Conservation (phyloP, 352 stramenopile genomes). For the Aphanomyces invadans region DNA sequence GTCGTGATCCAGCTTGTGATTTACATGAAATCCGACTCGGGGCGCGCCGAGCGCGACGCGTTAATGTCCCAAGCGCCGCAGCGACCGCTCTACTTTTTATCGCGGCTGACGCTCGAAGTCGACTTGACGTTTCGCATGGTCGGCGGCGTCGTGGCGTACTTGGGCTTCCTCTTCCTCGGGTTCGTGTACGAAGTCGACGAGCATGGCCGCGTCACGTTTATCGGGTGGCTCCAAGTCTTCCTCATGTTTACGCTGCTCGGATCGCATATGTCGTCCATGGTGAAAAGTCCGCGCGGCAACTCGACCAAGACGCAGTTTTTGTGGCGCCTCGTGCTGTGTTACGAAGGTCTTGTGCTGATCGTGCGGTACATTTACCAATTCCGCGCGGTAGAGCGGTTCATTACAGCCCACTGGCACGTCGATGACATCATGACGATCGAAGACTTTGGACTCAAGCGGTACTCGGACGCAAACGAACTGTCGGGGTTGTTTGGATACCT, state of each 20-base stretch:
- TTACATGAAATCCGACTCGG: slow-evolving; percentile 65
- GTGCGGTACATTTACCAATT: slow-evolving; percentile 79
- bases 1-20: slow-evolving; percentile 86
- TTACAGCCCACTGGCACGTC: slow-evolving; percentile 53
- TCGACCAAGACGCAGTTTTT: slow-evolving; percentile 44
- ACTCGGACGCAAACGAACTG: slow-evolving; percentile 39
- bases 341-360: slow-evolving; percentile 63
- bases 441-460: slow-evolving; percentile 54
- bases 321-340: slow-evolving; percentile 62
- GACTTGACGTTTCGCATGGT: slow-evolving; percentile 69
- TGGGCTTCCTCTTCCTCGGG: slow-evolving; percentile 63
- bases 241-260: slow-evolving; percentile 63
- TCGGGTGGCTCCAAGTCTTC: slow-evolving; percentile 52
- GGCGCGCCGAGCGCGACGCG: slow-evolving; percentile 52
- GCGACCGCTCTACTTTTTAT: slow-evolving; percentile 31
- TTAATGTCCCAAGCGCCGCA: slow-evolving; percentile 43
- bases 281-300: slow-evolving; percentile 38
- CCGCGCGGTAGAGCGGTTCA: slow-evolving; percentile 47
- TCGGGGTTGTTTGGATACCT: slow-evolving; percentile 77
- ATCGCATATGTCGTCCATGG: slow-evolving; percentile 64
- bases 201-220: slow-evolving; percentile 52
- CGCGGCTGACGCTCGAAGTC: slow-evolving; percentile 59
- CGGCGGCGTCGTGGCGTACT: slow-evolving; percentile 60
- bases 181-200: slow-evolving; percentile 54
- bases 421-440: slow-evolving; percentile 51